Conservation (phyloP, 2,329 filamentous ascomycete species). For the Rutstroemia sp. region DNA sequence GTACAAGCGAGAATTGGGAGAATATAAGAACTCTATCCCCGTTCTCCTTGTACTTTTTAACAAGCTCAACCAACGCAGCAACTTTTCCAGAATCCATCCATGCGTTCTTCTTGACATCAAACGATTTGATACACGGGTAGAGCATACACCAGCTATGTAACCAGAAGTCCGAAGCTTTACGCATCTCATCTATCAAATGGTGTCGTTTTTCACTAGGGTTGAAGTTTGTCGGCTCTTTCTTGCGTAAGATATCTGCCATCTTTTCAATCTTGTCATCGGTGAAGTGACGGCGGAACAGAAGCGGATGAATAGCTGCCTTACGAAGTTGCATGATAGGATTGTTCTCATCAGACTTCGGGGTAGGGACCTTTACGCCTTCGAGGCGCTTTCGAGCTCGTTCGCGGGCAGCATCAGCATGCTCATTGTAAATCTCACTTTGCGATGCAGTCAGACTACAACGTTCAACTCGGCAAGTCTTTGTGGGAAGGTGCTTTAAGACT, state of each 20-base stretch:
- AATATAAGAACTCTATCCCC: conserved; percentile 88
- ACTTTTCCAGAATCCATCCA: conserved; percentile 74
- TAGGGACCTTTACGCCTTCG: conserved; percentile 41
- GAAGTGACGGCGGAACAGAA: conserved; percentile 79
- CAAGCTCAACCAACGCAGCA: conserved; percentile 66
- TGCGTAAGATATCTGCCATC: conserved; percentile 71
- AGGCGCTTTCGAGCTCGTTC: conserved; percentile 49
- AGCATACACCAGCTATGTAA: conserved; percentile 59
- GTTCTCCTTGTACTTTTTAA: conserved; percentile 65
- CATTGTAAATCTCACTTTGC: conserved; percentile 68
- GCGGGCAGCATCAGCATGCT: conserved; percentile 56
- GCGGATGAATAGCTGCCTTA: conserved; percentile 84
- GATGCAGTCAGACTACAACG: conserved; percentile 70
- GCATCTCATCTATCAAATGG: conserved; percentile 48
- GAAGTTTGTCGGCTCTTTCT: conserved; percentile 51
- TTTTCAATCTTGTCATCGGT: conserved; percentile 65
- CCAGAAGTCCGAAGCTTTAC: conserved; percentile 54
- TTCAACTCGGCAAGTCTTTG: conserved; percentile 70
- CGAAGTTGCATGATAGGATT: conserved; percentile 86
- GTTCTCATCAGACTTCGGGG: conserved; percentile 46
- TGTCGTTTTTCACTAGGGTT: conserved; percentile 40
- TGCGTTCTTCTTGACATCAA: conserved; percentile 45
- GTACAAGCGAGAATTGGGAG: conserved; percentile 84
- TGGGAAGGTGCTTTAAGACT: conserved; percentile 75
- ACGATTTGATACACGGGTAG: conserved; percentile 46